Conservation (phyloP, 164 flowering plant genomes). For the Tetrastigma voinierianum region DNA sequence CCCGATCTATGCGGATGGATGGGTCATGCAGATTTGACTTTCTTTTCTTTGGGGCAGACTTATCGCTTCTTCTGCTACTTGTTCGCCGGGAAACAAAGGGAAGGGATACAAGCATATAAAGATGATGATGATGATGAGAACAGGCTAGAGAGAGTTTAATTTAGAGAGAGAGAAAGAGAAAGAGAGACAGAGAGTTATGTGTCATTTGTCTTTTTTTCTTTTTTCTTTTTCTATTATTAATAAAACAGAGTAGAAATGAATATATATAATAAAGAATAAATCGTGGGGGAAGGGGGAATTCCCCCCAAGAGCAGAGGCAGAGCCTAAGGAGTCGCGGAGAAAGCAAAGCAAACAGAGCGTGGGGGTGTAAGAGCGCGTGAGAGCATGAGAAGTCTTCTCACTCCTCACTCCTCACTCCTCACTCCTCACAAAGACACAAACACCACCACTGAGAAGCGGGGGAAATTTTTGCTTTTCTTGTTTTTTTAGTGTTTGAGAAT, state of each 20-base stretch:
- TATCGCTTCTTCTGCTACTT: constrained; percentile 5
- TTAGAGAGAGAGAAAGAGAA: constrained; percentile 11
- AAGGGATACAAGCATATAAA: constrained; percentile 30
- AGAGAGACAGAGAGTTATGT: neutral
- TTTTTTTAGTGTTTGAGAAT: no score
- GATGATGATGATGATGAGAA: constrained; percentile 29
- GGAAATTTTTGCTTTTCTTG: no score
- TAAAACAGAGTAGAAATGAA: neutral
- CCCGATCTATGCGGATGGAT: neutral
- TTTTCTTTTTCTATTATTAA: no score
- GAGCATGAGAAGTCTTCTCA: no score
- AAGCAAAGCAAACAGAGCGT: constrained; percentile 22
- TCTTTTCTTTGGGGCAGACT: neutral
- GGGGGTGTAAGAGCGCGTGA: neutral
- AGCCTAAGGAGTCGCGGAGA: constrained; percentile 46
- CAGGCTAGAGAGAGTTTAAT: neutral
- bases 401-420: no score
- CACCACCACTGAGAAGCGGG: no score
- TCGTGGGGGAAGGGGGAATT: constrained; percentile 14
- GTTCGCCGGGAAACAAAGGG: constrained; percentile 26
- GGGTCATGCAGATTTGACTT: constrained; percentile 14
- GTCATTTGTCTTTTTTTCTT: no score
- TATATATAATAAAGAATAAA: neutral
- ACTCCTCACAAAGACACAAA: no score
- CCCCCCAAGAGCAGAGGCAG: constrained; percentile 47